Evolutionary conservation across 78 protist species (phyloP).

Genomic region (Chrysochromulina parva): DNA sequence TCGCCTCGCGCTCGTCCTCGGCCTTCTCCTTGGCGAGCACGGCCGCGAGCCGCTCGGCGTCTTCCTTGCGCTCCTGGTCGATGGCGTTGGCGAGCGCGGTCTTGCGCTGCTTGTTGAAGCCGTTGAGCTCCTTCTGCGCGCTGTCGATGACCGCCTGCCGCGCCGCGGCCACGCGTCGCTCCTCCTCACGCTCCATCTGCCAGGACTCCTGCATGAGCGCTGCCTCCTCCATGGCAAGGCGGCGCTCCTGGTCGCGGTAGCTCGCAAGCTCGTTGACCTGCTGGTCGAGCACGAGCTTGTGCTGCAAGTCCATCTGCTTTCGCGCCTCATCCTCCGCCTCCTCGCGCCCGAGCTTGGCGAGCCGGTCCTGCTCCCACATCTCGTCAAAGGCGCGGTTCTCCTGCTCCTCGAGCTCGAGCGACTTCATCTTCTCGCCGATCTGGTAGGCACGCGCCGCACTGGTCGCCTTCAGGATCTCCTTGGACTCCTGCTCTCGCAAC

Average conservation of each 20-base stretch:
- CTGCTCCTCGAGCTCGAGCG: conserved; percentile 3
- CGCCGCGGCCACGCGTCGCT: neutral
- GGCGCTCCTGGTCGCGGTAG: neutral
- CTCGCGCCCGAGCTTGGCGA: neutral
- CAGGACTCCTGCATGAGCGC: neutral
- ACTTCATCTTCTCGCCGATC: neutral
- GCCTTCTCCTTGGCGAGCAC: neutral
- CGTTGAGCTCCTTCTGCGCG: neutral
- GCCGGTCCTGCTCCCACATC: neutral
- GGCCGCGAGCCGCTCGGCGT: neutral
- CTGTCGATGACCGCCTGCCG: neutral
- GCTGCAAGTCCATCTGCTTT: neutral
- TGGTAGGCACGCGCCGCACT: neutral
- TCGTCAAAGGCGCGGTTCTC: neutral
- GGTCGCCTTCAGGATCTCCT: neutral
- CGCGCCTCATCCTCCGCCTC: neutral
- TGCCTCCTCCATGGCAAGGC: neutral
- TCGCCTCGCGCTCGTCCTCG: neutral
- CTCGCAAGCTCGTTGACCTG: neutral
- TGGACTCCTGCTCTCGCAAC: neutral
- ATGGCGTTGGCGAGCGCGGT: neutral
- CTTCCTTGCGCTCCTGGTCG: too few species aligned
- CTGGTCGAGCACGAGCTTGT: neutral
- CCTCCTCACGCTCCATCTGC: neutral
- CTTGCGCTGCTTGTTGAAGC: neutral